A percentile compares a stretch with the other conserved stretches of the same genome.
phyloP scores from a whole-genome alignment of 2,329 filamentous ascomycete genomes.

The Pyrenophora seminiperda region DNA sequence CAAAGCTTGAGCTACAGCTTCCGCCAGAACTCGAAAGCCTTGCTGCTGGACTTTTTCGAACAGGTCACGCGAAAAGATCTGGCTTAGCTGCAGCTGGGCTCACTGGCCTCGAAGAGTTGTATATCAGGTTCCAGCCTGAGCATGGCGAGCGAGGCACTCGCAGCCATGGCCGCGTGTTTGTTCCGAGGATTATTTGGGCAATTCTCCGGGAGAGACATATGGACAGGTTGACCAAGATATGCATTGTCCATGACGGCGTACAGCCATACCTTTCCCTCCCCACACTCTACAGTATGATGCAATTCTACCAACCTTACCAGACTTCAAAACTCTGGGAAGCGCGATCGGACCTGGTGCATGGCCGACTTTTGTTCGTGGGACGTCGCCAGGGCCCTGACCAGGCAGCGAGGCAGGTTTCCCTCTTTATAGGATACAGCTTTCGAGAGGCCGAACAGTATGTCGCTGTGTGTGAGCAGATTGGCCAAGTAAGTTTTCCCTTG shows the following conservation, averaged over 20 bases:
- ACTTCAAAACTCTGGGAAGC: conserved; percentile 10
- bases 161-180: conserved; percentile 8
- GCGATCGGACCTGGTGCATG: conserved; percentile 13
- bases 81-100: conserved; percentile 19
- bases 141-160: background rate
- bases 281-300: conserved; percentile 5
- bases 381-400: background rate
- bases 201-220: conserved; percentile 19
- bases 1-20: conserved; percentile 15
- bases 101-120: conserved; percentile 20
- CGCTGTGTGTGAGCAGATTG: conserved; percentile 9
- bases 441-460: conserved; percentile 11
- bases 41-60: conserved; percentile 1
- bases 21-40: background rate
- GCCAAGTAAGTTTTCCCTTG: conserved; percentile 12
- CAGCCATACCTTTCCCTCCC: conserved; percentile 9
- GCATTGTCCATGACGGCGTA: conserved; percentile 21
- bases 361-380: conserved; percentile 13
- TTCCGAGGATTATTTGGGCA: conserved; percentile 19
- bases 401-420: conserved; percentile 1
- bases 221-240: conserved; percentile 15
- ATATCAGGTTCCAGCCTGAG: conserved; percentile 13
- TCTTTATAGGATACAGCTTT: conserved; percentile 15
- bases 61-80: conserved; percentile 13
- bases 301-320: background rate